phyloP scores from a whole-genome alignment of 2,329 filamentous ascomycete species.

The Colletotrichum lupini region DNA sequence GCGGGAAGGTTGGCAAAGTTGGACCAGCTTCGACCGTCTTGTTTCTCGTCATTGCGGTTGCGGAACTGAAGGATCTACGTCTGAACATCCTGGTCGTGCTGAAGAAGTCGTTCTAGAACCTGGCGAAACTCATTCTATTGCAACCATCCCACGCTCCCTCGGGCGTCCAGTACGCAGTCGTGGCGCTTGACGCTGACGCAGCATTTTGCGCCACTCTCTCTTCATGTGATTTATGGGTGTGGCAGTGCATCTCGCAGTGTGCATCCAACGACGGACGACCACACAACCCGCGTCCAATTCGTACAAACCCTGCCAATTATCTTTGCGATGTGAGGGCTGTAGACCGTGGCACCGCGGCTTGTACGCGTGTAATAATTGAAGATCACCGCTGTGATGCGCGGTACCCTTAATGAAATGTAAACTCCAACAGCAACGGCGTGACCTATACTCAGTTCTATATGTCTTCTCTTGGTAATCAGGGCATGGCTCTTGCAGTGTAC shows the following conservation, averaged over 20 bases:
- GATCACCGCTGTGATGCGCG: not conserved
- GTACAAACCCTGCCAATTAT: no score
- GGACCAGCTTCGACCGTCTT: not conserved
- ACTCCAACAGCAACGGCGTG: not conserved
- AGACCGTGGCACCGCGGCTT: not conserved
- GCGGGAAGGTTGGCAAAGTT: not conserved
- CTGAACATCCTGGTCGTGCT: conserved; percentile 7
- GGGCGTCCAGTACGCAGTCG: not conserved
- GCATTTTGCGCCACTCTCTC: not conserved
- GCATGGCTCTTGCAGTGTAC: not conserved
- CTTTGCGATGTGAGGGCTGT: not conserved
- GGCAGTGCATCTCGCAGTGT: not conserved
- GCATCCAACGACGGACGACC: not conserved
- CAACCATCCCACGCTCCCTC: not conserved
- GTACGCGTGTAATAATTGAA: not conserved
- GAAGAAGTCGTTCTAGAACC: not conserved
- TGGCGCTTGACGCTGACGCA: not conserved
- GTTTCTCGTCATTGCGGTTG: not conserved
- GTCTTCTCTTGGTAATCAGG: not conserved
- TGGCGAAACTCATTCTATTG: not conserved
- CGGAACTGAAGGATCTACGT: not conserved
- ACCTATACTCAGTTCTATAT: not conserved
- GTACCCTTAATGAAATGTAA: not conserved
- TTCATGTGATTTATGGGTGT: not conserved
- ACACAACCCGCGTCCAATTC: not conserved